Evolutionary conservation across 176 grass and related monocot genomes (phyloP), one percentile per base, ranked within the genome.

Genomic region (Poa pratensis): DNA sequence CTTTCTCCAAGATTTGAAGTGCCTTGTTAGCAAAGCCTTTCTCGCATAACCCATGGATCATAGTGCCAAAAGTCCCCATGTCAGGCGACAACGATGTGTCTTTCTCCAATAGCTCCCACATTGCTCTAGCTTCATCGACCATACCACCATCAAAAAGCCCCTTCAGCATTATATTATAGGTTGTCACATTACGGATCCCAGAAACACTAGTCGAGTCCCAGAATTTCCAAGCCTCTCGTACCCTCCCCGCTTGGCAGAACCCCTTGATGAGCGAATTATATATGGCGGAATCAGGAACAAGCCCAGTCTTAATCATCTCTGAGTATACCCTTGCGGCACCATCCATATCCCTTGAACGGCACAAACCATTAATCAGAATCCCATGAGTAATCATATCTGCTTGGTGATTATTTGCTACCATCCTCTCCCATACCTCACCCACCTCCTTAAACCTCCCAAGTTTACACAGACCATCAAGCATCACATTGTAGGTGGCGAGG

Each of bases 381-480:
- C 93, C 86, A 65, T 96, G 81, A 32, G 86, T 94, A 85, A 92
- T 65, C 11, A 79, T 69, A 83, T 88, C 88, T 1, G 88, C 86
- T 50, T 84, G 87, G 74, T 92, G 91, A 67, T 88, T 85, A 81
- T 99, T 99, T 63, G 62, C 76, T 34, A 92, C 9, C 96, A 99
- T 99, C 86, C 91, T 87, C 57, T 73, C 77, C 96, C 96, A 96
- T 51, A 94, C 90, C 57, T 91, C 81, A 58, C 75, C 82, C n/a
- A 86, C 88, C 86, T 91, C 34, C 57, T 91, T 86, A 53, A 91
- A 96, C 82, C 73, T 92, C 75, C 86, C 79, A 67, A 92, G 78
- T 77, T 99, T 99, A 74, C 81, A 94, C 58, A 99, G 70, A 39
- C 96, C 96, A 87, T 99, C 75, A 64, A 99, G 86, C 91, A 96